Evolutionary conservation across 257 asterid genomes (phyloP), one percentile per base, ranked within the genome.

Genomic region (Verbena officinalis): DNA sequence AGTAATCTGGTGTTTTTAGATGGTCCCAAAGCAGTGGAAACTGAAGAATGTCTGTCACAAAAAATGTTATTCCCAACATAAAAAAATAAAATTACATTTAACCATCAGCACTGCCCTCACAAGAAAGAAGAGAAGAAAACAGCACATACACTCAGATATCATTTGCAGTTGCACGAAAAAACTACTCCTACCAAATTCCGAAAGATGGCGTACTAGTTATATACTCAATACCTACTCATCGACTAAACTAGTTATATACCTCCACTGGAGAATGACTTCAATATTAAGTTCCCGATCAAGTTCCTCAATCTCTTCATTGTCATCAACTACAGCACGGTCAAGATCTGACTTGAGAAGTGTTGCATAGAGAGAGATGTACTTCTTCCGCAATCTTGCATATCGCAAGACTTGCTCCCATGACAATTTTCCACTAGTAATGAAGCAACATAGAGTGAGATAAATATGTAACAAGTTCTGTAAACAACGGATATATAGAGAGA

Each of bases 391-490:
- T 42, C 82, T 77, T 60, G 96, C 81, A 70, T 90, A 80, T 38
- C 81, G 79, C 72, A 93, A 68, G 77, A 93, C 95, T 73, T 90
- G 99, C 77, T 90, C 96, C 99, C 99, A 93, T 17, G 96, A 84
- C 81, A 87, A 30, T 68, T 77, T 93, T 52, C 99, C 98, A 78
- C 98, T 93, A 81, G 62, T 62, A 65, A 71, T 24, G 34, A 76
- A 70, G 62, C 39, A 77, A 70, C 51, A 55, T 20, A 44, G 59
- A 48, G 27, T 30, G 39, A 42, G 21, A 39, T 40, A 22, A 69
- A 49, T 55, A 36, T 48, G 27, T 53, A n/a, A 64, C 52, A 66
- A 31, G 48, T 75, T 53, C 62, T n/a, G 38, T 30, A 1, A 23
- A 38, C 31, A 42, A 43, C n/a, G 14, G 14, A 42, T n/a, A 68